Evolutionary conservation across 106 monocot genomes (phyloP), one percentile per base, ranked within the genome.

Genomic region (Dioscorea dumetorum): DNA sequence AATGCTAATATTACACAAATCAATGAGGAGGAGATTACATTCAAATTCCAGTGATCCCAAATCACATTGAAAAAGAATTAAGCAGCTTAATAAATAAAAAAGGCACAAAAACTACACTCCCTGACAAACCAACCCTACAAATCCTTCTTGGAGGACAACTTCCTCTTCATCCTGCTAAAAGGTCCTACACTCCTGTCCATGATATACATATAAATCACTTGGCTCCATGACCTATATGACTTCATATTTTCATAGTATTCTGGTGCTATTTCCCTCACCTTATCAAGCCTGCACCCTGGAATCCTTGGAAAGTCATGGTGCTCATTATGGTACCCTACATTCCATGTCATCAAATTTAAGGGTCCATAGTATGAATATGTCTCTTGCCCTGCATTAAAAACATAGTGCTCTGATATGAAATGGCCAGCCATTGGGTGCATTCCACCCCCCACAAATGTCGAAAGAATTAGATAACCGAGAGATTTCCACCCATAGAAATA

Each of bases 301-400:
- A 94, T 90, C 67, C 90, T 84, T 0, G 90, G 94, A 72, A 90
- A 94, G 72, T 94, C 94, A 73, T 94, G 94, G 81, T 94, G 94
- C 73, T 94, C 94, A 17, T 94, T 94, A 67, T 94, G 94, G 53
- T 84, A 94, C 12, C 94, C 94, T 0, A 94, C 94, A 22, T 69
- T 79, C 94, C 94, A 90, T 18, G 94, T 74, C 82, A 94, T 81
- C 62, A 90, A 52, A 76, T 94, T 94, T 63, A 94, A 35, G 9
- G 94, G 94, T 11, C 87, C 90, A 11, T 94, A 90, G 62, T 94
- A 94, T 0, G 94, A 94, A 64, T 94, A 94, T 0, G 94, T 94
- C 78, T 94, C 94, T 69, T 94, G 94, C 0, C 77, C 83, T 5
- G 85, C 87, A 23, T 66, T 52, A 64, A 94, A 94, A 8, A 94